phyloP scores from a whole-genome alignment of 176 grass and related monocot genomes.

The Aechmea fasciata region DNA sequence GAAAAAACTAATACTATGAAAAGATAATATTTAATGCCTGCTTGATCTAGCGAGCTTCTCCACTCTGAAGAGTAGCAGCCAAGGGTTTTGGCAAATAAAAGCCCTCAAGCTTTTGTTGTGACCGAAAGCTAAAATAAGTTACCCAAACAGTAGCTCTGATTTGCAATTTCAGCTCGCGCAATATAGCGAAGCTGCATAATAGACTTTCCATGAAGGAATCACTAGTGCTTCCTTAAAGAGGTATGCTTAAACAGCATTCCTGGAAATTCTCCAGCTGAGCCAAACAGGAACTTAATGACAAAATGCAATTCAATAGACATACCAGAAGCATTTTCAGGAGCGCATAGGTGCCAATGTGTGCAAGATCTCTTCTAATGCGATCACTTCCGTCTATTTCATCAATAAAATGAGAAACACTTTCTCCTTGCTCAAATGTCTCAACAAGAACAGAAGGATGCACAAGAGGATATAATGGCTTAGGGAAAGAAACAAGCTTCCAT shows the following conservation, averaged over 20 bases:
- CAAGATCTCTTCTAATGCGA: constrained; percentile 63
- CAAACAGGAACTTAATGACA: not conserved
- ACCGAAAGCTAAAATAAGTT: no score
- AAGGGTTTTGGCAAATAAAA: no score
- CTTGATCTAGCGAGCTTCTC: no score
- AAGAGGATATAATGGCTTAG: constrained; percentile 83
- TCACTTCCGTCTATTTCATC: constrained; percentile 56
- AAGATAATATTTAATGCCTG: no score
- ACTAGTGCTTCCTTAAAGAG: no score
- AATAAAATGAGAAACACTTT: constrained; percentile 82
- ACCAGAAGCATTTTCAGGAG: constrained; percentile 98
- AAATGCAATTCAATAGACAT: constrained; percentile 8
- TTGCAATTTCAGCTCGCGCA: no score
- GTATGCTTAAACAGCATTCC: no score
- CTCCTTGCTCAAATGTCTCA: constrained; percentile 93
- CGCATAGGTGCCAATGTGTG: constrained; percentile 80
- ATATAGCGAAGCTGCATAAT: no score
- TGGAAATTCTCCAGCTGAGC: not conserved
- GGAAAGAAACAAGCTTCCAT: constrained; percentile 91
- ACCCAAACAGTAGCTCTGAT: no score
- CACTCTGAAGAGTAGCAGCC: no score
- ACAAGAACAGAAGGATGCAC: constrained; percentile 97
- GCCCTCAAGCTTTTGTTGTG: no score
- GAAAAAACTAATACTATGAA: not conserved
- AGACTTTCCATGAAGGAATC: no score